These are phyloP conservation scores for Tetrapisispora namnaoensis DNA, from an alignment of 805 yeast genomes.

Conservation along the genomic window DNA sequence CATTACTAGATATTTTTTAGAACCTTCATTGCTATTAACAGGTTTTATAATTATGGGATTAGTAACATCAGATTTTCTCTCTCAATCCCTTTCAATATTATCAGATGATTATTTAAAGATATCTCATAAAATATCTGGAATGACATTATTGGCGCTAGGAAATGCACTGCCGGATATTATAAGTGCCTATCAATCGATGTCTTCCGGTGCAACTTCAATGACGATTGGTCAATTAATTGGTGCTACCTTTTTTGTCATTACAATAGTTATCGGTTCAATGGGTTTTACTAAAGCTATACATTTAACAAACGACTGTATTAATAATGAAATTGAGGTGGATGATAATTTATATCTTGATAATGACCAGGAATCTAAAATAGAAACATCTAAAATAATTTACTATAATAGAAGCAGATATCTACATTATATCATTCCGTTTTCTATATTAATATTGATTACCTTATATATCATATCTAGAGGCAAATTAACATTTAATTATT, in stretches of 20 bases:
- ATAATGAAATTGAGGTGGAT: not conserved
- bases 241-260: slow-evolving; percentile 72
- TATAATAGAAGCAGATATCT: slow-evolving; percentile 39
- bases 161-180: slow-evolving; percentile 89
- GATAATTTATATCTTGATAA: not conserved
- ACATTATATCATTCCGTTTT: slow-evolving; percentile 53
- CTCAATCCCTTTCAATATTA: slow-evolving; percentile 66
- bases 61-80: slow-evolving; percentile 72
- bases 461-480: slow-evolving; percentile 49
- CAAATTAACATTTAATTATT: slow-evolving; percentile 43
- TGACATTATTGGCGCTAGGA: slow-evolving; percentile 82
- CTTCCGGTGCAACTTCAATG: slow-evolving; percentile 55
- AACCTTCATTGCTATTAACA: slow-evolving; percentile 1
- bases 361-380: not conserved
- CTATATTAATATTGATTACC: slow-evolving; percentile 39
- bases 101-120: slow-evolving; percentile 47
- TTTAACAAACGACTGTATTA: slow-evolving; percentile 27
- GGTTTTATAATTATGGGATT: slow-evolving; percentile 40
- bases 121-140: slow-evolving; percentile 72
- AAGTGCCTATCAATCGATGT: slow-evolving; percentile 75
- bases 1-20: not conserved
- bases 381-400: not conserved
- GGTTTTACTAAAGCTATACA: slow-evolving; percentile 56
- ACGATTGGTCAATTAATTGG: slow-evolving; percentile 91
- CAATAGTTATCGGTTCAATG: slow-evolving; percentile 74